phyloP scores from a whole-genome alignment of 2,329 filamentous ascomycete genomes.

The Lasiodiplodia sp. region DNA sequence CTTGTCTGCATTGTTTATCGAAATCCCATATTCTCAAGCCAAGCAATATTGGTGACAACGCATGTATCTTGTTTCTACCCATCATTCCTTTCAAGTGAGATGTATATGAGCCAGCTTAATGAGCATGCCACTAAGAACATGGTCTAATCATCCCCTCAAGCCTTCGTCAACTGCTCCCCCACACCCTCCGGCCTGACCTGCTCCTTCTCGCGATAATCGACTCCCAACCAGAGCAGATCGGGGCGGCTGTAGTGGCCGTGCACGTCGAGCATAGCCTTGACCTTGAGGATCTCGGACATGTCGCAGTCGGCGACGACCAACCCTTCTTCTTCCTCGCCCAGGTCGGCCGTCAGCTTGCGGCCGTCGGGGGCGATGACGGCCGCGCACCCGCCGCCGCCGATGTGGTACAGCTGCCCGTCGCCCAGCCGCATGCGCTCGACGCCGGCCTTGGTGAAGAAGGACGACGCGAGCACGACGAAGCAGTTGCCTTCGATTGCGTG shows the following conservation, averaged over 20 bases:
- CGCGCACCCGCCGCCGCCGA: slow-evolving; percentile 55
- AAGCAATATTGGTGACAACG: too few relatives aligned
- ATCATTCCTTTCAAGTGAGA: too few relatives aligned
- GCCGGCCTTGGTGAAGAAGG: slow-evolving; percentile 55
- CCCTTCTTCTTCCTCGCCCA: slow-evolving; percentile 53
- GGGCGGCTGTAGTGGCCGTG: slow-evolving; percentile 60
- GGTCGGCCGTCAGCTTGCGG: slow-evolving; percentile 50
- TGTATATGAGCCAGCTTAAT: too few relatives aligned
- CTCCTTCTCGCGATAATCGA: slow-evolving; percentile 36
- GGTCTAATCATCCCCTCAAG: neutral
- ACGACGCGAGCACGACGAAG: slow-evolving; percentile 63
- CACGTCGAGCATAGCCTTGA: slow-evolving; percentile 55
- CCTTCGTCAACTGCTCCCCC: neutral
- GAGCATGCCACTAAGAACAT: too few relatives aligned
- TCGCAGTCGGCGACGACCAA: slow-evolving; percentile 62
- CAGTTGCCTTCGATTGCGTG: slow-evolving; percentile 65
- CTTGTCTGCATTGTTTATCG: too few relatives aligned
- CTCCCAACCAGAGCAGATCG: slow-evolving; percentile 60
- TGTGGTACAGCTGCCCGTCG: slow-evolving; percentile 50
- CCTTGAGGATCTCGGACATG: slow-evolving; percentile 51
- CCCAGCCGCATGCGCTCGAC: slow-evolving; percentile 53
- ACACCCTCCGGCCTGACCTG: slow-evolving; percentile 38
- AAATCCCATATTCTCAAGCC: too few relatives aligned
- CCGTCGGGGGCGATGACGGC: slow-evolving; percentile 63
- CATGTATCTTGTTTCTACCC: too few relatives aligned